A percentile compares a stretch with the other conserved stretches of the same genome.
phyloP scores from a whole-genome alignment of 2,329 filamentous ascomycete genomes.

The Colletotrichum agaves region DNA sequence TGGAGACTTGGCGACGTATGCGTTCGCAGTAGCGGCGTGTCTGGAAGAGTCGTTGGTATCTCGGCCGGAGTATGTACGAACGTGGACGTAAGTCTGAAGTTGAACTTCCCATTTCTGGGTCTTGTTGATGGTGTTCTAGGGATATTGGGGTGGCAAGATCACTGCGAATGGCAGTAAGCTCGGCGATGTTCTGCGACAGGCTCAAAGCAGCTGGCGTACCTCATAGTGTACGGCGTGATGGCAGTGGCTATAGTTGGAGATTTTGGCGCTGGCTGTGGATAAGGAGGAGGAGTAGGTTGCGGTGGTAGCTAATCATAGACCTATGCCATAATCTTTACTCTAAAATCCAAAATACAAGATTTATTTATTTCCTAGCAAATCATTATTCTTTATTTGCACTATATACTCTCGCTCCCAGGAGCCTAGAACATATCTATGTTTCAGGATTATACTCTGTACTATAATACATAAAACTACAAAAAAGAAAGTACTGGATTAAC shows the following conservation, averaged over 20 bases:
- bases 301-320: conserved; percentile 9
- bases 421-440: too few relatives aligned
- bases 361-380: too few relatives aligned
- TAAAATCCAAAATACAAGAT: too few relatives aligned
- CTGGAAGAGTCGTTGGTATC: conserved; percentile 48
- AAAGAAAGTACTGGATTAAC: background rate
- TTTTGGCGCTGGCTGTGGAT: conserved; percentile 3
- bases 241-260: background rate
- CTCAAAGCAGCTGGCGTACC: background rate
- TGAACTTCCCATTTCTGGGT: background rate
- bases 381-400: too few relatives aligned
- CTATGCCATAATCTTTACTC: too few relatives aligned
- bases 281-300: conserved; percentile 11
- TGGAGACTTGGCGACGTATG: conserved; percentile 49
- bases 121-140: conserved; percentile 10
- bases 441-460: background rate
- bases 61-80: conserved; percentile 48
- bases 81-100: conserved; percentile 10
- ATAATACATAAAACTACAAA: background rate
- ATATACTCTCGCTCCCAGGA: too few relatives aligned
- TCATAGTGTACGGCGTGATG: background rate
- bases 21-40: conserved; percentile 49
- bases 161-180: background rate
- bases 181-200: background rate
- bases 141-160: conserved; percentile 3